Conservation (phyloP, 441 rosid species). For the Metrosideros polymorpha region DNA sequence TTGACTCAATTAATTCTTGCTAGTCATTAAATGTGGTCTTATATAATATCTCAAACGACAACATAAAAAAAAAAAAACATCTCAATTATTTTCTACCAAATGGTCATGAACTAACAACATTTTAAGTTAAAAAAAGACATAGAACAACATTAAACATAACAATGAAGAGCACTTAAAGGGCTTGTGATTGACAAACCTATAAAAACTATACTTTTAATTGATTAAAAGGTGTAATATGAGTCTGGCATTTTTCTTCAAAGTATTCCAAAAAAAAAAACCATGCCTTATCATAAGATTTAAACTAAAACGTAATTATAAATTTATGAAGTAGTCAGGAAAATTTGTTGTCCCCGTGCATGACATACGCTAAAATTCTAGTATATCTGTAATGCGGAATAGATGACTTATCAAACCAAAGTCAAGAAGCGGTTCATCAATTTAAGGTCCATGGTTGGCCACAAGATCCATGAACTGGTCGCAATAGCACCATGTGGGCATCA, state of each 20-base stretch:
- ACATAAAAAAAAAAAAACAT: too few species aligned
- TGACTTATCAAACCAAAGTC: background rate
- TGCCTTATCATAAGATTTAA: background rate
- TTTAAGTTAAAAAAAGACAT: background rate
- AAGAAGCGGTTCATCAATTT: background rate
- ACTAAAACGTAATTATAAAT: background rate
- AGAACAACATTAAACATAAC: background rate
- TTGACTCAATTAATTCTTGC: background rate
- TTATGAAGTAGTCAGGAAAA: background rate
- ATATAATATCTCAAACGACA: background rate
- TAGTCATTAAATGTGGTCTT: rapidly evolving
- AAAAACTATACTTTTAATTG: background rate
- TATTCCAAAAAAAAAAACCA: too few species aligned
- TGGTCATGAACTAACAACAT: background rate
- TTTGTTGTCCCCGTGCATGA: background rate
- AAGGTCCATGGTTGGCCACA: background rate
- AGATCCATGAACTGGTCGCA: background rate
- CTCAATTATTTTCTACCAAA: background rate
- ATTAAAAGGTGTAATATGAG: rapidly evolving
- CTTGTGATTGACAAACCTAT: background rate
- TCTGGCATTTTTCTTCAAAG: background rate
- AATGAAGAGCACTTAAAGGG: background rate
- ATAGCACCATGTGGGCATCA: background rate
- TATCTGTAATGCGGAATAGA: rapidly evolving
- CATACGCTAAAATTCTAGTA: background rate